Conservation (phyloP, 495 filamentous ascomycete genomes). For the Trypethelium eluteriae region DNA sequence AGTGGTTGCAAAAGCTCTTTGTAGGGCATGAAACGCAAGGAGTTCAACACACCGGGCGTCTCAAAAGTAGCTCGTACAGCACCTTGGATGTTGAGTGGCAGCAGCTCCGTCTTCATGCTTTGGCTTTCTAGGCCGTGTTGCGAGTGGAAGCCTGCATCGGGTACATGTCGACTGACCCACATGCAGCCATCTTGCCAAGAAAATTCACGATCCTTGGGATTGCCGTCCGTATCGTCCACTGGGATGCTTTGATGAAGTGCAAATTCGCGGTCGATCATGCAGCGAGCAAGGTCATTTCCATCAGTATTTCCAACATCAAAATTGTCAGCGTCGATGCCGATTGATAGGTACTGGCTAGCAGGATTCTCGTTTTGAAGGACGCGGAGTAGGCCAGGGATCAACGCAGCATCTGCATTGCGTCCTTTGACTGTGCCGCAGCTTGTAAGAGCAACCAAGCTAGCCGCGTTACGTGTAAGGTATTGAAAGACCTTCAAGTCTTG, state of each 20-base stretch:
- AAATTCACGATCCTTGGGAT: constrained; percentile 25
- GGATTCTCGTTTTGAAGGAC: constrained; percentile 22
- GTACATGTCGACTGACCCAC: constrained; percentile 30
- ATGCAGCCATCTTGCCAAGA: constrained; percentile 32
- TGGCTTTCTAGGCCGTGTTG: neutral
- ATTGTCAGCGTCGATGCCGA: constrained; percentile 23
- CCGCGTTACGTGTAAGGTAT: constrained; percentile 19
- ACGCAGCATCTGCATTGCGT: constrained; percentile 20
- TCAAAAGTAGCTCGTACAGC: constrained; percentile 20
- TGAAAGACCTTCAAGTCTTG: constrained; percentile 22
- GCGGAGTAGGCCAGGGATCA: constrained; percentile 24
- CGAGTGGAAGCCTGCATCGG: constrained; percentile 19
- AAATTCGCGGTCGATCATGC: constrained; percentile 19
- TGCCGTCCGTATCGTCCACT: constrained; percentile 13
- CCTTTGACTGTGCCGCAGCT: constrained; percentile 21
- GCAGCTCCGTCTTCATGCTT: constrained; percentile 16
- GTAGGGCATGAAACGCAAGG: constrained; percentile 18
- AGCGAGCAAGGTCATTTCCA: constrained; percentile 18
- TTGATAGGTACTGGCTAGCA: constrained; percentile 14
- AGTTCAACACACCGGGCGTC: constrained; percentile 19
- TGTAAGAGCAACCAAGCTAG: constrained; percentile 21
- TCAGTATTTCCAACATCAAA: constrained; percentile 10
- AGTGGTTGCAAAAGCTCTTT: constrained; percentile 12
- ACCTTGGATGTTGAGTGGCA: constrained; percentile 18
- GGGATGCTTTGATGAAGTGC: constrained; percentile 6